Percentiles rank a stretch among this genome's conserved stretches.
phyloP scores from a whole-genome alignment of 1,139 yeast species.

The Diutina pseudorugosa region DNA sequence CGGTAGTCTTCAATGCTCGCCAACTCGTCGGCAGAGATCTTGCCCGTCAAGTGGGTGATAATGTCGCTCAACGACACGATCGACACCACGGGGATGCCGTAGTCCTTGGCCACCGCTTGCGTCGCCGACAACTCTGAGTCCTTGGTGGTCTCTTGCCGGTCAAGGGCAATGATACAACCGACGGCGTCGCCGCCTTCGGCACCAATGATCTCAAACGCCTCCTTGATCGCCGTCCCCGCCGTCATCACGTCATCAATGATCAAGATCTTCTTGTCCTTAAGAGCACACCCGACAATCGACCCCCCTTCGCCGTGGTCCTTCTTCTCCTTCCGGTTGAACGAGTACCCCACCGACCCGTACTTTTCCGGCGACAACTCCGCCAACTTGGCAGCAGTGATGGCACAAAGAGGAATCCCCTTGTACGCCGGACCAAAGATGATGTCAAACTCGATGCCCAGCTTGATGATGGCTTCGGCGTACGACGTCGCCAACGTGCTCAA shows the following conservation, averaged over 20 bases:
- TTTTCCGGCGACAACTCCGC: slow-evolving; percentile 82
- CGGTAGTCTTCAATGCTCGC: slow-evolving; percentile 51
- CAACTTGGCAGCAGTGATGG: slow-evolving; percentile 81
- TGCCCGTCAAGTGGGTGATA: slow-evolving; percentile 44
- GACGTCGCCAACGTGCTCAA: slow-evolving; percentile 73
- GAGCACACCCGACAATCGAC: slow-evolving; percentile 71
- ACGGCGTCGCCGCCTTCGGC: slow-evolving; percentile 61
- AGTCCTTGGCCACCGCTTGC: slow-evolving; percentile 59
- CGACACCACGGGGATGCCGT: slow-evolving; percentile 71
- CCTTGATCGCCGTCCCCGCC: slow-evolving; percentile 96
- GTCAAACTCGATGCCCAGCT: slow-evolving; percentile 73
- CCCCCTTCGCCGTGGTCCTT: slow-evolving; percentile 99
- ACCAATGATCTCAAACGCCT: slow-evolving; percentile 74
- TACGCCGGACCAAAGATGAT: slow-evolving; percentile 95
- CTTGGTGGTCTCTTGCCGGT: slow-evolving; percentile 80
- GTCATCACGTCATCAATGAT: slow-evolving; percentile 97
- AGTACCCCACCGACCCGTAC: slow-evolving; percentile 52
- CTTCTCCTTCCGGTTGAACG: slow-evolving; percentile 83
- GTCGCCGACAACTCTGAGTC: slow-evolving; percentile 69
- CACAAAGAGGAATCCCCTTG: slow-evolving; percentile 93
- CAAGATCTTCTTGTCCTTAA: slow-evolving; percentile 59
- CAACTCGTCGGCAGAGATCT: slow-evolving; percentile 42
- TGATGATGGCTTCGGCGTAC: slow-evolving; percentile 79
- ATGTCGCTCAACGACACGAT: slow-evolving; percentile 73
- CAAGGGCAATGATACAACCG: slow-evolving; percentile 85